Evolutionary conservation across 108 stramenopile genomes (phyloP).

Genomic region (Skeletonema costatum): DNA sequence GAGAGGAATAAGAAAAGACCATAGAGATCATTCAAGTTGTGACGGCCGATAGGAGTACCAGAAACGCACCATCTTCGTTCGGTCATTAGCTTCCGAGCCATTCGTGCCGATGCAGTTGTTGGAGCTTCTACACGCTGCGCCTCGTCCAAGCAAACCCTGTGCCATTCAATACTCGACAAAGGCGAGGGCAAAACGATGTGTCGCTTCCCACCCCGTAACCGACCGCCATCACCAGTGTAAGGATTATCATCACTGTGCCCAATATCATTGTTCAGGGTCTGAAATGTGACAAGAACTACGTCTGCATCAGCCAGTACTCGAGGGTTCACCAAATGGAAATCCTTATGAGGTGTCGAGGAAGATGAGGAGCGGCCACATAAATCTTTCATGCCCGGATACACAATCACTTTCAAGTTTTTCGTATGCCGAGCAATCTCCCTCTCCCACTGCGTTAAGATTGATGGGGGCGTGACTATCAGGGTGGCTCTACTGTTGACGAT

Average conservation of each 20-base stretch:
- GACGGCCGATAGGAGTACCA: conserved; percentile 74
- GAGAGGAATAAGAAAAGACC: conserved; percentile 65
- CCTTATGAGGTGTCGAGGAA: not conserved
- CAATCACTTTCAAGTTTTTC: conserved; percentile 47
- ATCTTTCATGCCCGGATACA: conserved; percentile 65
- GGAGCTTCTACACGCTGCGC: conserved; percentile 72
- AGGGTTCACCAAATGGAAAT: conserved; percentile 57
- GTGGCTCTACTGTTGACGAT: conserved; percentile 63
- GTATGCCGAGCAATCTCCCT: conserved; percentile 68
- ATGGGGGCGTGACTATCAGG: conserved; percentile 68
- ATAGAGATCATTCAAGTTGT: conserved; percentile 67
- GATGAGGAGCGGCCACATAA: conserved; percentile 12
- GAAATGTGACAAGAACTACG: conserved; percentile 67
- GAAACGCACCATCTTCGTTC: conserved; percentile 62
- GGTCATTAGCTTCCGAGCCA: conserved; percentile 66
- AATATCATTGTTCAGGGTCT: conserved; percentile 60
- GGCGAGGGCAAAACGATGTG: conserved; percentile 75
- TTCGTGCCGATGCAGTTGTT: conserved; percentile 67
- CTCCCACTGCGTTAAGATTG: conserved; percentile 74
- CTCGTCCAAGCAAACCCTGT: conserved; percentile 74
- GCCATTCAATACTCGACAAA: conserved; percentile 57
- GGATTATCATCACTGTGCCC: conserved; percentile 68
- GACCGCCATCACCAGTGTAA: conserved; percentile 38
- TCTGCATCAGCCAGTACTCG: conserved; percentile 64
- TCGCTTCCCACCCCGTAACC: conserved; percentile 47